Evolutionary conservation across 148 eudicot species (phyloP).

Genomic region (Drosera capensis): DNA sequence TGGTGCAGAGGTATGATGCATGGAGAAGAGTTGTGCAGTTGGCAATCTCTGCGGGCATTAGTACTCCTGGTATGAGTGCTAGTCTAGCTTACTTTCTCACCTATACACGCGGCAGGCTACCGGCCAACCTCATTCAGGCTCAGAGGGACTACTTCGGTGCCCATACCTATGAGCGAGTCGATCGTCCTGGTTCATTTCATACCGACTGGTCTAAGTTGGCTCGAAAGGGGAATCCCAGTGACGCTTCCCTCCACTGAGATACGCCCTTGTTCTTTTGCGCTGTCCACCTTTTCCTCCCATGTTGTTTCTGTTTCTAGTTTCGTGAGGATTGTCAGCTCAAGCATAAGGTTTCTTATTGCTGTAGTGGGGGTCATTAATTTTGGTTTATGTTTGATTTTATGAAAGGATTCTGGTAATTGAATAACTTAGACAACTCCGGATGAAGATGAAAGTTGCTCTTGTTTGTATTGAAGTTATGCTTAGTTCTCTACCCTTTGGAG

Average conservation of each 20-base stretch:
- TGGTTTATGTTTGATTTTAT: background rate
- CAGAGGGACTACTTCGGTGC: slow-evolving; percentile 92
- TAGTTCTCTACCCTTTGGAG: too few relatives aligned
- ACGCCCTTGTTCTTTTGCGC: slow-evolving; percentile 3
- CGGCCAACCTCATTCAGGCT: slow-evolving; percentile 87
- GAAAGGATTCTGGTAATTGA: too few relatives aligned
- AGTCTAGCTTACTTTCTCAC: slow-evolving; percentile 70
- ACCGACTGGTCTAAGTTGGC: slow-evolving; percentile 94
- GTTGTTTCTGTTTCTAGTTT: slow-evolving; percentile 16
- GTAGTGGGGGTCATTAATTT: slow-evolving; percentile 19
- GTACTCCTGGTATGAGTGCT: slow-evolving; percentile 81
- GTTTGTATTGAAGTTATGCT: too few relatives aligned
- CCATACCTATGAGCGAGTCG: slow-evolving; percentile 82
- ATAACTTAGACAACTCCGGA: too few relatives aligned
- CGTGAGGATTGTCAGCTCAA: slow-evolving; percentile 14
- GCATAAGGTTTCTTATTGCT: slow-evolving; percentile 10
- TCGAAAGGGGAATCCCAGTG: slow-evolving; percentile 20
- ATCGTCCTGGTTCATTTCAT: slow-evolving; percentile 54
- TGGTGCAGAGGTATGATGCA: slow-evolving; percentile 80
- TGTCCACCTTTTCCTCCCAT: background rate
- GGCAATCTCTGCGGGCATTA: slow-evolving; percentile 60
- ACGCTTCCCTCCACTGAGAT: slow-evolving; percentile 18
- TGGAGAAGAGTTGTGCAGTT: slow-evolving; percentile 79
- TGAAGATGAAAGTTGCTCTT: too few relatives aligned
- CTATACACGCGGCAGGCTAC: slow-evolving; percentile 62